Base-by-base conservation (phyloP, 2,329 filamentous ascomycete genomes). In the Nothomitra cinnamomea region DNA sequence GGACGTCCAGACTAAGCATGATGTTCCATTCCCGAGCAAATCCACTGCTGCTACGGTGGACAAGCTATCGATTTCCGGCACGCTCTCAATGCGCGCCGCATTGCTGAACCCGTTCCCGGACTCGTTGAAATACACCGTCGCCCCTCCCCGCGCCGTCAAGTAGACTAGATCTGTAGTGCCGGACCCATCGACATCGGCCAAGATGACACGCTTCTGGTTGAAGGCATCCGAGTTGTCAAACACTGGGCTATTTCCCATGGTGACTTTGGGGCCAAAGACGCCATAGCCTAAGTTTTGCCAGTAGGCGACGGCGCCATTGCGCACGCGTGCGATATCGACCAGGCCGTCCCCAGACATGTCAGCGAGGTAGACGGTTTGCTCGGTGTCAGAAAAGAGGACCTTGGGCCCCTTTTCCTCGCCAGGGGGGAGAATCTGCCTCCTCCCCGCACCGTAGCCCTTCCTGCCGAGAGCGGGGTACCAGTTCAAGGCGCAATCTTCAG, bases 261-360 rank as follows among this genome's bases (percentile, higher is more conserved):
- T 43, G n/a, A 67, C 57, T 22, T 58, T 57, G 1, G 17, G 15
- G 0, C 62, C 63, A 58, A 69, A 68, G 1, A 41, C n/a, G 1
- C 66, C 66, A 54, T 69, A 60, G 2, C 66, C 66, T 2, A 64
- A 35, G 51, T 65, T 67, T 1, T 66, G 64, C 64, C 66, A 69
- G 55, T 67, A 68, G 19, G 42, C 61, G 1, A 65, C 43, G 15
- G 58, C 48, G 0, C 60, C 60, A 52, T 65, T 61, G 2, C 55
- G 41, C 25, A 68, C 57, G 1, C 56, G 45, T 8, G 61, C 59
- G 6, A 64, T 17, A 51, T 65, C 62, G 1, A 45, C n/a, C 1
- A 62, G 56, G 1, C 61, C 62, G 51, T 62, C 61, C 2, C 63
- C 62, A 8, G 58, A 56, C 57, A 45, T 21, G 22, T 45, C 42